Base-by-base conservation (phyloP, 169 alveolate genomes). In the Theileria annulata region DNA sequence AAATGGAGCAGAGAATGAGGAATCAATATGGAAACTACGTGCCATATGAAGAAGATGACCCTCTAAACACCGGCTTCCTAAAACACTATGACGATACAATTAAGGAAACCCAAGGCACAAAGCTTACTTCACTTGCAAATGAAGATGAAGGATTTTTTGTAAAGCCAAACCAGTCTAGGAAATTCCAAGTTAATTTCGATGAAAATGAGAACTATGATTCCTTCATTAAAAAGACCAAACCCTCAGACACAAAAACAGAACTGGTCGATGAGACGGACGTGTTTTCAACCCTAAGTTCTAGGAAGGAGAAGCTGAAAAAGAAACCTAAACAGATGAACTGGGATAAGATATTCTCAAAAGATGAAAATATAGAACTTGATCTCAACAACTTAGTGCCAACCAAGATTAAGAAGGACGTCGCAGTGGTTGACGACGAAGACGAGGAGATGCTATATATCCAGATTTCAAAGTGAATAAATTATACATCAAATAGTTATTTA, bases 31-130 rank as follows among this genome's bases (percentile, higher is more conserved):
- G 49, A n/a, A 77, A 82, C 19, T 82, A 82, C 30, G 77, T 72
- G 21, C 86, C 89, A 31, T 82, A 76, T 71, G 89, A 82, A 0
- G 89, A 82, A 3, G 88, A 80, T 2, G 84, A 75, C 17, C 30
- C 35, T 1, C 51, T 58, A 0, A 59, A 25, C 21, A 62, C 77
- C n/a, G 77, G 77, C 31, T 73, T 82, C 63, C 54, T 82, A 33
- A 68, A 66, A 28, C 77, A 82, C 60, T 82, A 82, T 56, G 88
- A 82, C 63, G 42, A 69, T 17, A 76, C 75, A 0, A 71, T 82
- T 25, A 76, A 75, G 37, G 88, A 82, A 64, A 60, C 74, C 35
- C 75, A 82, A 54, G 85, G 88, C 33, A 23, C 74, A 23, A 82
- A 23, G 35, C 56, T 82, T 13, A 21, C 48, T 9, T 73, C 60